These are phyloP conservation scores for Leishmania martiniquensis DNA, from an alignment of 208 protist species.

Conservation along the genomic window DNA sequence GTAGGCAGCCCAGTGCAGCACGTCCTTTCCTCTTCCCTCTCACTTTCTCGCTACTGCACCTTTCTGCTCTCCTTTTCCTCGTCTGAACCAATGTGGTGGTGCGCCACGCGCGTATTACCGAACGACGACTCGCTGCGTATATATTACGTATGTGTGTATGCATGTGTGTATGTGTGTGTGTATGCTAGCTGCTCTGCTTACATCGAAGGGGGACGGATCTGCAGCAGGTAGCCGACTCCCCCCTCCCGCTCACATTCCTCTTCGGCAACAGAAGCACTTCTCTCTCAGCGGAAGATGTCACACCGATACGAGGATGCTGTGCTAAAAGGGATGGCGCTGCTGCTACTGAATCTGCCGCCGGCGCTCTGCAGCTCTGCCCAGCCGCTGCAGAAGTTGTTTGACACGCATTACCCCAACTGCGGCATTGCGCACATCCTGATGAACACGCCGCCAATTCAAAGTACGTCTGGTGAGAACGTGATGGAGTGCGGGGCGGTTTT, in stretches of 20 bases:
- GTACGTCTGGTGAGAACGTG: constrained; percentile 22
- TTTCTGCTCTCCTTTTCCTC: no score
- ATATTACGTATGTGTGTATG: not conserved
- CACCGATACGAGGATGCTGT: constrained; percentile 46
- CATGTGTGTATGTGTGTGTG: not conserved
- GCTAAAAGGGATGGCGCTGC: constrained; percentile 47
- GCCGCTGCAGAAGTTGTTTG: constrained; percentile 29
- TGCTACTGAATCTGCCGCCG: constrained; percentile 42
- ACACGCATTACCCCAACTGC: constrained; percentile 29
- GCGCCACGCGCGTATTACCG: no score
- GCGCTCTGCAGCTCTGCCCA: constrained; percentile 8
- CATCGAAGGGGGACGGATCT: not conserved
- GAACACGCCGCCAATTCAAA: constrained; percentile 13
- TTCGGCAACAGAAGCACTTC: not conserved
- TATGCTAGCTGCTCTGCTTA: no score
- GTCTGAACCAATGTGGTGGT: no score
- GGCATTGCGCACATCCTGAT: constrained; percentile 23
- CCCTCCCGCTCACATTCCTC: no score
- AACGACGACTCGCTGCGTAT: no score
- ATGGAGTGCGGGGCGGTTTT: constrained; percentile 31
- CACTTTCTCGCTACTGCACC: no score
- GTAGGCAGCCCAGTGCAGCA: no score
- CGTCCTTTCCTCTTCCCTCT: no score
- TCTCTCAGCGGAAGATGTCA: not conserved
- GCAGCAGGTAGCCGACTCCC: not conserved